Percentiles rank a stretch among this genome's conserved stretches.
phyloP scores from a whole-genome alignment of 225 moss, liverwort and hornwort genomes.

The Anthoceros angustus region DNA sequence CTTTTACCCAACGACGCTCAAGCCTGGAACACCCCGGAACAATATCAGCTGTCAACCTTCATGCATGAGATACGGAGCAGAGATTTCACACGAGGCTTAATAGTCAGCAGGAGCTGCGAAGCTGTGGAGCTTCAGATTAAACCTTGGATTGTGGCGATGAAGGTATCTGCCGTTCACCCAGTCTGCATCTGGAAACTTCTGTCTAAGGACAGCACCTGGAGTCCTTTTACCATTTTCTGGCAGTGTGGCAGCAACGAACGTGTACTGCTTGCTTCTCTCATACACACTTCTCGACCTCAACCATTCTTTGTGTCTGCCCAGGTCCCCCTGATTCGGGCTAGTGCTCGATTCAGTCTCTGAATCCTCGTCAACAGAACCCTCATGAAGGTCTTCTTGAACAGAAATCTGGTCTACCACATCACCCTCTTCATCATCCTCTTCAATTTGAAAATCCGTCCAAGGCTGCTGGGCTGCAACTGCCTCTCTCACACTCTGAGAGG shows the following conservation, averaged over 20 bases:
- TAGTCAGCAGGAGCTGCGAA: no score
- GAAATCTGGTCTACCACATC: not conserved
- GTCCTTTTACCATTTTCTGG: slow-evolving; percentile 81
- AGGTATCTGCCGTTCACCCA: slow-evolving; percentile 58
- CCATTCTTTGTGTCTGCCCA: slow-evolving; percentile 52
- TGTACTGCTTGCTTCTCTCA: slow-evolving; percentile 81
- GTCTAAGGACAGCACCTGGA: slow-evolving; percentile 68
- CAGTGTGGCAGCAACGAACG: slow-evolving; percentile 88
- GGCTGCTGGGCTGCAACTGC: slow-evolving; percentile 12
- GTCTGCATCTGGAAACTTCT: slow-evolving; percentile 56
- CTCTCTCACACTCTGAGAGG: slow-evolving; percentile 17
- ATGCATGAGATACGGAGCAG: no score
- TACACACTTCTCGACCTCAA: slow-evolving; percentile 37
- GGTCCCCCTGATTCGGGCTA: slow-evolving; percentile 25
- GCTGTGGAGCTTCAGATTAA: not conserved
- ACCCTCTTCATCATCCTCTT: slow-evolving; percentile 23
- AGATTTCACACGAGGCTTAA: no score
- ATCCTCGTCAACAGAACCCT: slow-evolving; percentile 18
- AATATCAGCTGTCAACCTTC: not conserved
- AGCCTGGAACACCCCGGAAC: slow-evolving; percentile 17
- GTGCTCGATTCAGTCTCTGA: slow-evolving; percentile 20
- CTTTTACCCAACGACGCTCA: slow-evolving; percentile 65
- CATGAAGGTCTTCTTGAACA: slow-evolving; percentile 20
- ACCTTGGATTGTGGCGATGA: slow-evolving; percentile 84
- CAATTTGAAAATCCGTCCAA: slow-evolving; percentile 37